A percentile compares a stretch with the other conserved stretches of the same genome.
These are phyloP conservation scores for Calonectria honghensis DNA, from an alignment of 2,329 filamentous ascomycete species.

Conservation along the genomic window DNA sequence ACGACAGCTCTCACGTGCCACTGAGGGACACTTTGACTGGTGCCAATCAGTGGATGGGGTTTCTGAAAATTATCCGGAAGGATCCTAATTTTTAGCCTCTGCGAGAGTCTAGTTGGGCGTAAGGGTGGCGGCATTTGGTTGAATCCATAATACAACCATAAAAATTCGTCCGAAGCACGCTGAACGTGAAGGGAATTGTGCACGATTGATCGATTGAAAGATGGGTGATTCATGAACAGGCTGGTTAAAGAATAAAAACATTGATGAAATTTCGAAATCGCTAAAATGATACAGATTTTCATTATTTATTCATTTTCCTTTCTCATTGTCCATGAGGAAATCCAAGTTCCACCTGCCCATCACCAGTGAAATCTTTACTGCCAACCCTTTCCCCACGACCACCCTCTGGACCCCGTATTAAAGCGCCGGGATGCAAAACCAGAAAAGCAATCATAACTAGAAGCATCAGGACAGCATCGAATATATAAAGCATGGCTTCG, in stretches of 20 bases:
- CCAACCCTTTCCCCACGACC: neutral
- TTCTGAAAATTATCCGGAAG: no score
- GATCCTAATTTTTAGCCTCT: neutral
- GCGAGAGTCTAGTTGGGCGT: no score
- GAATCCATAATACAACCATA: neutral
- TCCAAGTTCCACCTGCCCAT: neutral
- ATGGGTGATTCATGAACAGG: neutral
- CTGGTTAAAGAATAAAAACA: neutral
- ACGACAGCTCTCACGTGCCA: no score
- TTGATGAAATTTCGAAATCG: neutral
- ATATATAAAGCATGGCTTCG: constrained; percentile 28
- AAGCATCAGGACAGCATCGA: constrained; percentile 25
- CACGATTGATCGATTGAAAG: neutral
- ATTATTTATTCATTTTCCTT: neutral
- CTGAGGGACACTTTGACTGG: no score
- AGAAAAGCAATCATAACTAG: constrained; percentile 1
- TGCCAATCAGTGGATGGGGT: no score
- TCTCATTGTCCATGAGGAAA: neutral
- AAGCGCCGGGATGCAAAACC: neutral
- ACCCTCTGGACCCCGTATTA: neutral
- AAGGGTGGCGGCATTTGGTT: neutral
- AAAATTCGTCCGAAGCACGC: neutral
- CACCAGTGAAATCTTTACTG: constrained; percentile 9
- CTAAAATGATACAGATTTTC: neutral
- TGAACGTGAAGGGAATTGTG: neutral